Conservation (phyloP, 1,139 yeast genomes). For the Pichia sp. region DNA sequence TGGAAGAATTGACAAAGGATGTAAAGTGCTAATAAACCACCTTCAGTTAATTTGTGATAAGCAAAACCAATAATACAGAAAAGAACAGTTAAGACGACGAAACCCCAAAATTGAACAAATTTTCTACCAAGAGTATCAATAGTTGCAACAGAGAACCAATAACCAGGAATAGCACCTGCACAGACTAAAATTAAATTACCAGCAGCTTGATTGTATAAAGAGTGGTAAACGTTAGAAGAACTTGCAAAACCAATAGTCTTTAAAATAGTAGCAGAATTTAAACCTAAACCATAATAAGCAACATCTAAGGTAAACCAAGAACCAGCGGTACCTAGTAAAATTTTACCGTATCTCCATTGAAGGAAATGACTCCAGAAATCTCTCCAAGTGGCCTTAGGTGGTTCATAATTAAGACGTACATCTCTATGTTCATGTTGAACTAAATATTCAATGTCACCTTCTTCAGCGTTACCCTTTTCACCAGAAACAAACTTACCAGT, state of each 20-base stretch:
- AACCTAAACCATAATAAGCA: slow-evolving; percentile 86
- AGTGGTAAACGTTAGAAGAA: slow-evolving; percentile 52
- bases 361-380: slow-evolving; percentile 70
- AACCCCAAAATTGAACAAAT: slow-evolving; percentile 71
- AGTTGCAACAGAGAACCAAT: slow-evolving; percentile 75
- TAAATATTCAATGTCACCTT: slow-evolving; percentile 28
- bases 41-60: slow-evolving; percentile 56
- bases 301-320: slow-evolving; percentile 96
- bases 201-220: slow-evolving; percentile 70
- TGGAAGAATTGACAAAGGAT: slow-evolving; percentile 77
- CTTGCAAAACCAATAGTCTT: slow-evolving; percentile 79
- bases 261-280: slow-evolving; percentile 74
- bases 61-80: slow-evolving; percentile 76
- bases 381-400: slow-evolving; percentile 52
- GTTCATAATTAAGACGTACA: slow-evolving; percentile 35
- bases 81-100: slow-evolving; percentile 58
- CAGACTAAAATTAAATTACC: slow-evolving; percentile 85
- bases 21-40: slow-evolving; percentile 69
- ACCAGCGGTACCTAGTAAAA: slow-evolving; percentile 88
- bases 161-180: slow-evolving; percentile 91
- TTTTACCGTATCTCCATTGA: slow-evolving; percentile 85
- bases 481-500: slow-evolving; percentile 44
- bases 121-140: slow-evolving; percentile 77
- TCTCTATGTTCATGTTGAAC: slow-evolving; percentile 33
- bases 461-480: slow-evolving; percentile 39